phyloP scores from a whole-genome alignment of 208 protist genomes.

The Trypanosoma platydactyli region DNA sequence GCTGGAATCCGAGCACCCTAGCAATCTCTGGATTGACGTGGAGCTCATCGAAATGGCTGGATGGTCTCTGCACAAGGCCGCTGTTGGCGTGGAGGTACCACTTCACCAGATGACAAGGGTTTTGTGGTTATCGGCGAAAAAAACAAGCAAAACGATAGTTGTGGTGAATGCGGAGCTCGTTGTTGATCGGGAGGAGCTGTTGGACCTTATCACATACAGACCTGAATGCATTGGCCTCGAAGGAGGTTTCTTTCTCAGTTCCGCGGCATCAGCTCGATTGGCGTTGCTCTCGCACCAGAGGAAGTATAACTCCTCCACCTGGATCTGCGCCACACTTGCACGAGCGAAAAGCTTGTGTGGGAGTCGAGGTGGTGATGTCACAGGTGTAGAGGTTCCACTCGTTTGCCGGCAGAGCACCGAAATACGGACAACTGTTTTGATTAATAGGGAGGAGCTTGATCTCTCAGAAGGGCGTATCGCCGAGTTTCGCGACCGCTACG shows the following conservation, averaged over 20 bases:
- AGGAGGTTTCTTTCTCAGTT: neutral
- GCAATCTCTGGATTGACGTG: constrained; percentile 29
- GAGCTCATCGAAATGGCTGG: constrained; percentile 13
- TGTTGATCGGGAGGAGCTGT: constrained; percentile 21
- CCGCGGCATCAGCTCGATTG: neutral
- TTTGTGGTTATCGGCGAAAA: neutral
- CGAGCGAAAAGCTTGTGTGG: neutral
- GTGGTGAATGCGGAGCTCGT: constrained; percentile 31
- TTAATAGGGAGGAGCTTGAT: constrained; percentile 25
- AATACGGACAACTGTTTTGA: constrained; percentile 4
- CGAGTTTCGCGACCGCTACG: neutral
- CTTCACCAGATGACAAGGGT: neutral
- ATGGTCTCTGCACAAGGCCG: constrained; percentile 16
- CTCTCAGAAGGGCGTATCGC: constrained; percentile 13
- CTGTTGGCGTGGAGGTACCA: constrained; percentile 21
- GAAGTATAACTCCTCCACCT: constrained; percentile 21
- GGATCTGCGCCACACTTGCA: constrained; percentile 11
- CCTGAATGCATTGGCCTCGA: constrained; percentile 12
- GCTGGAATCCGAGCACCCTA: neutral
- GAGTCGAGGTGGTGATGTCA: neutral
- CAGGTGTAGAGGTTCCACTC: constrained; percentile 18
- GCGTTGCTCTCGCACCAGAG: constrained; percentile 13
- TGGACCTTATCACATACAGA: constrained; percentile 30
- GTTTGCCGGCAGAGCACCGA: neutral
- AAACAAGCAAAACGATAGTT: neutral